These are phyloP conservation scores for Trichoderma asperelloides DNA, from an alignment of 495 filamentous ascomycete species.

Conservation along the genomic window DNA sequence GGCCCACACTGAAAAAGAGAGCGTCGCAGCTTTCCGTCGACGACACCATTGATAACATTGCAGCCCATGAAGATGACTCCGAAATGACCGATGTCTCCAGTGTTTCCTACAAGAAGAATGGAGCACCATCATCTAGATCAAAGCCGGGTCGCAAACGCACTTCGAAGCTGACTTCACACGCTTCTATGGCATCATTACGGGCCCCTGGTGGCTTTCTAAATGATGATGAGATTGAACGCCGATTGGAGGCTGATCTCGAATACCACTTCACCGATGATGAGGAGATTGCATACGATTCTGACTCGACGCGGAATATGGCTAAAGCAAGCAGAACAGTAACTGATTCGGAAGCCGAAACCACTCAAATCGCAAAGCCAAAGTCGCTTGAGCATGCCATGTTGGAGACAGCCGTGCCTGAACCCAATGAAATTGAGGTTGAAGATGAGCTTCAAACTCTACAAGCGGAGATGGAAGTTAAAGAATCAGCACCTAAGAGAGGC, in stretches of 20 bases:
- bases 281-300: constrained; percentile 27
- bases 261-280: constrained; percentile 50
- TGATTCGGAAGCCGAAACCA: constrained; percentile 16
- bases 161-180: constrained; percentile 12
- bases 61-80: constrained; percentile 21
- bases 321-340: constrained; percentile 32
- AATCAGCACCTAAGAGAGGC: constrained; percentile 33
- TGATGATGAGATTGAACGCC: constrained; percentile 63
- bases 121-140: constrained; percentile 28
- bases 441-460: constrained; percentile 36
- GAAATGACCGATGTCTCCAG: constrained; percentile 25
- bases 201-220: constrained; percentile 32
- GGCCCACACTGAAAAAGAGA: constrained; percentile 58
- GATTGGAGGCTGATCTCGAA: constrained; percentile 58
- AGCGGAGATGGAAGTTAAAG: constrained; percentile 30
- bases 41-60: constrained; percentile 18
- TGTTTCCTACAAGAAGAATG: constrained; percentile 32
- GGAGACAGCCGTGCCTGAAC: constrained; percentile 28
- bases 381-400: constrained; percentile 34
- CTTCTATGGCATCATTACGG: constrained; percentile 23
- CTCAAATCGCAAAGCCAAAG: constrained; percentile 16
- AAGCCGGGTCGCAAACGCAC: not conserved
- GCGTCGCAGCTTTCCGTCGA: constrained; percentile 43
- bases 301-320: constrained; percentile 24
- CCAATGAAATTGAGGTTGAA: constrained; percentile 38